These are phyloP conservation scores for Eucalyptus tenuipes DNA, from an alignment of 345 rosid species.

Conservation along the genomic window DNA sequence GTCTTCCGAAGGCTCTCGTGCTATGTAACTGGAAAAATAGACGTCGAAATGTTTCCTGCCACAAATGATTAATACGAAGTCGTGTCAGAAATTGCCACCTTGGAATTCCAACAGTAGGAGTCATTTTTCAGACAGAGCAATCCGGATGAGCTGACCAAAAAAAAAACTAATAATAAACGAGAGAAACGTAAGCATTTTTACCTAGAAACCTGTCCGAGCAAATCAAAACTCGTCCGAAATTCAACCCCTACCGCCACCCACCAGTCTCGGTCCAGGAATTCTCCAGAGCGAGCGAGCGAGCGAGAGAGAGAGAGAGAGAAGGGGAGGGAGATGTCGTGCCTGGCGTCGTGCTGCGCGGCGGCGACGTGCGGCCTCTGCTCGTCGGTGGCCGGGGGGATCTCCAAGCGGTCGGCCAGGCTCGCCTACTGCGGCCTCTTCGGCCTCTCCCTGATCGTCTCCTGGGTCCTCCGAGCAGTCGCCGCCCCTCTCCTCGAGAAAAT, in stretches of 20 bases:
- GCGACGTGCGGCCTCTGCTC: constrained; percentile 86
- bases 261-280: neutral
- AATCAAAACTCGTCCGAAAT: neutral
- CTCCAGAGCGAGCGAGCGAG: neutral
- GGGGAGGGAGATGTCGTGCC: constrained; percentile 40
- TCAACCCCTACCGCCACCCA: neutral
- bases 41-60: too few relatives aligned
- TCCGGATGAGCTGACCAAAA: neutral
- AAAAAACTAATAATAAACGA: too few relatives aligned
- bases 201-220: neutral
- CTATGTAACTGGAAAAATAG: too few relatives aligned
- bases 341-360: constrained; percentile 73
- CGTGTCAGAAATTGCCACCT: neutral
- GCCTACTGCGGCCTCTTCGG: constrained; percentile 96
- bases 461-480: constrained; percentile 78
- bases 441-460: constrained; percentile 67
- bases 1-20: too few relatives aligned
- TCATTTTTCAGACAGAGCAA: neutral
- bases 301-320: neutral
- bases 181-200: neutral
- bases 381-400: constrained; percentile 73
- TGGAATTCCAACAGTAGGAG: neutral
- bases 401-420: constrained; percentile 78
- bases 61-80: too few relatives aligned
- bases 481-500: constrained; percentile 71